Evolutionary conservation across 352 stramenopile genomes (phyloP), one percentile per base, ranked within the genome.

Genomic region (Phytophthora sp.): DNA sequence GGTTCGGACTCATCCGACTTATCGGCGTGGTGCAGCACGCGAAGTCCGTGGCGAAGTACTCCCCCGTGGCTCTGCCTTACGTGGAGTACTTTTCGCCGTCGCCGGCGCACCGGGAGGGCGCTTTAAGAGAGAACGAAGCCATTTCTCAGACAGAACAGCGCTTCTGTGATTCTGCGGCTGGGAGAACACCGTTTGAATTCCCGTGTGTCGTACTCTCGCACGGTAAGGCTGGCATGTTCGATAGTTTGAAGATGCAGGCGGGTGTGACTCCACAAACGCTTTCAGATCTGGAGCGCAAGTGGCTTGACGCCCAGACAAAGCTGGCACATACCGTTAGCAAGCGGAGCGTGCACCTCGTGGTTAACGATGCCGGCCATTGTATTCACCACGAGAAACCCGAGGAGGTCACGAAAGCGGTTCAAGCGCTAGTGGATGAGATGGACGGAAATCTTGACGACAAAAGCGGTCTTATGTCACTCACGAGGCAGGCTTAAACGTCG

Each of bases 371-470:
- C 26, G 82, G 84, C n/a, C 79, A 90, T 49, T 84, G 71, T 51
- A 92, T 94, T 45, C 80, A 86, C 34, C 84, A 94, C 30, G 84
- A 94, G 28, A 74, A 89, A 12, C 82, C 84, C 1, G 78, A 92
- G 35, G 79, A 78, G 10, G 56, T 92, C 45, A 68, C 65, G 37
- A 74, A 74, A 5, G 79, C 76, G 27, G 72, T 94, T 55, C 82
- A 73, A 17, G 78, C 77, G n/a, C 67, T 94, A 17, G 67, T 91
- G 26, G 72, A 80, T 17, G 66, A 77, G 41, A 74, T 74, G 10
- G 50, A 74, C 31, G 69, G 65, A 23, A 41, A 71, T 42, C 54
- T 55, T 28, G 38, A 72, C 17, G 56, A 71, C 12, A 28, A 73
- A 26, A 34, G 38, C 17, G 68, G 68, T 54, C 50, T 77, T 15